Base-by-base conservation (phyloP, 192 early-diverging fungal genomes). In the Coemansia sp. region DNA sequence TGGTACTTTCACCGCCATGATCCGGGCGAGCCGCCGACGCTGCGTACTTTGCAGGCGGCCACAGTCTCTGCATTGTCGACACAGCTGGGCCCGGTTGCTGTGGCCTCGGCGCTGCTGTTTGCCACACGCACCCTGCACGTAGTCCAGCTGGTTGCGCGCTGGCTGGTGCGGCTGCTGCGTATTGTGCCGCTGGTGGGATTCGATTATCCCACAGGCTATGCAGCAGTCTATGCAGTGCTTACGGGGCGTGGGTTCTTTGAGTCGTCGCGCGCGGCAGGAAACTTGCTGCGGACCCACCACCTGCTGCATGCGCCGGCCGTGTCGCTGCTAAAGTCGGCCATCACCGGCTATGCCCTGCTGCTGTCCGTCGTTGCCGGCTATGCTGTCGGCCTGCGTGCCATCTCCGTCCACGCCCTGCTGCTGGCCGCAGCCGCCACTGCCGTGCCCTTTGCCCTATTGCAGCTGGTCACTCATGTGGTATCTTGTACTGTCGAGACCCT, bases 1-100 rank as follows among this genome's bases (percentile, higher is more conserved):
- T 72, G 68, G 68, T 72, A 64, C 39, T 72, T 72, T 30, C 68
- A 72, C 38, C 51, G 68, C 6, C 61, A 64, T 8, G 68, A 72
- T 23, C 68, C 68, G 9, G 30, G 37, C 20, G 68, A 72, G 44
- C 68, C 68, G 8, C 51, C 53, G 26, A 52, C 50, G 2, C 31
- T 72, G 49, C 68, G 56, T 17, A 72, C 68, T 14, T 32, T 72
- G 22, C 68, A 72, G 45, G 68, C 68, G 11, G 42, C 68, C 2
- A 46, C 54, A 12, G 25, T 60, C 3, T 64, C 68, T 25, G 68
- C 68, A 8, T 20, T 72, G 21, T 60, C 68, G 7, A 35, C 39
- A 16, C 61, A 72, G 43, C 38, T 72, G 17, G 68, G 68, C 10
- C 48, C 62, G 0, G 68, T 72, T 16, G 68, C 57, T 1, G 20